Base-by-base conservation (phyloP, 176 grass and related monocot genomes). In the Triticum dicoccoides region DNA sequence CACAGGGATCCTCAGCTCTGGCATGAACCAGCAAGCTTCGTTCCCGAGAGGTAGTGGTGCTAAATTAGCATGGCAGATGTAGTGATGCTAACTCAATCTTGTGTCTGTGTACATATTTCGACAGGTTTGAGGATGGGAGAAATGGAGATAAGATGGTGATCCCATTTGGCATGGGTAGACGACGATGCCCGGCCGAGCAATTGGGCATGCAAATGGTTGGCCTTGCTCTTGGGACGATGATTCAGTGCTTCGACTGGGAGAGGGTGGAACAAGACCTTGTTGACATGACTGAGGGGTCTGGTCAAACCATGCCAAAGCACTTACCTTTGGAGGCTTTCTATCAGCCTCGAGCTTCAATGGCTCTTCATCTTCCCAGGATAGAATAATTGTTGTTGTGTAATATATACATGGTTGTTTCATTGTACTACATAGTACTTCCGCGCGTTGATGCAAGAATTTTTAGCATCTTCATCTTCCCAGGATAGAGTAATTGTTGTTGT, bases 181-280 rank as follows among this genome's bases (percentile, higher is more conserved):
- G 83, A 3, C 39, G 54, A 0, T 90, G 88, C 45, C 88, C 78
- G 0, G 83, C 54, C 8, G 83, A 82, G 83, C 75, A 86, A 20
- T 10, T 90, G 21, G 88, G 83, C 4, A 90, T 86, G 83, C 49
- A 73, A 61, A 90, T 82, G 88, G 83, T 86, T 0, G 83, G 83
- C 10, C 80, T 90, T 10, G 83, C 83, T 37, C 83, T 86, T 25
- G 88, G 88, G 9, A 90, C 88, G 0, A 58, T 90, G 83, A 90
- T 90, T 59, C 88, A 90, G 69, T 90, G 88, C 42, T 90, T 90
- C 17, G 61, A 90, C 0, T 90, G 83, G 83, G 69, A 33, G 11
- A 64, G 69, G 12, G 23, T 90, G 0, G 83, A 41, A 18, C 59
- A 81, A 34, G 83, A 86, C 3, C 34, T 77, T 20, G 77, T 86